Evolutionary conservation across 805 yeast species (phyloP).

Genomic region (Martiniozyma abietophila): DNA sequence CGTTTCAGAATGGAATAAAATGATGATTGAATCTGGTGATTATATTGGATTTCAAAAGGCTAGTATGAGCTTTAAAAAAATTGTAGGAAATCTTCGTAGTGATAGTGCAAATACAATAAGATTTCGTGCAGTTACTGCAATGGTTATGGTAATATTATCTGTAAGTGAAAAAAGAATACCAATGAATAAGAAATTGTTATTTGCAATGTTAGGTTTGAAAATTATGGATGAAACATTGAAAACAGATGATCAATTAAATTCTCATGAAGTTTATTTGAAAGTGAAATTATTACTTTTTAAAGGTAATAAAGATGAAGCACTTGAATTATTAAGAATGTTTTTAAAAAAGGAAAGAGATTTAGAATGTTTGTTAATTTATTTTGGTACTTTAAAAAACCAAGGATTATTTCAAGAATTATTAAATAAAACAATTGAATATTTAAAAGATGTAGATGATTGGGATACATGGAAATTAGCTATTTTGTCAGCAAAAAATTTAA

Average conservation of each 20-base stretch:
- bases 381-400: constrained; percentile 35
- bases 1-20: constrained; percentile 48
- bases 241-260: constrained; percentile 39
- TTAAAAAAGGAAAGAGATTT: constrained; percentile 40
- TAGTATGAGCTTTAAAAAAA: constrained; percentile 34
- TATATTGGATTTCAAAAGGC: constrained; percentile 45
- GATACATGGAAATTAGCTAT: constrained; percentile 58
- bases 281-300: constrained; percentile 38
- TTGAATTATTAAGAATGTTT: constrained; percentile 24
- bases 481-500: constrained; percentile 33
- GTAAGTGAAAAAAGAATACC: constrained; percentile 26
- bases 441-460: constrained; percentile 63
- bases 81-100: constrained; percentile 9
- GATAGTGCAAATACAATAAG: constrained; percentile 28
- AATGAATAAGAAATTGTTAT: constrained; percentile 39
- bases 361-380: constrained; percentile 48
- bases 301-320: constrained; percentile 29
- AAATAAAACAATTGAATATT: constrained; percentile 30
- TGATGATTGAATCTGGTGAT: constrained; percentile 39
- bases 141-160: constrained; percentile 32
- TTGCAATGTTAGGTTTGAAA: constrained; percentile 53
- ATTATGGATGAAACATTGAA: constrained; percentile 30
- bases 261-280: constrained; percentile 61
- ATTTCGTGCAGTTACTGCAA: constrained; percentile 49
- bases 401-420: constrained; percentile 37